A percentile compares a stretch with the other conserved stretches of the same genome.
Evolutionary conservation across 306 rosid species (phyloP).

Genomic region (Prosopis cineraria): DNA sequence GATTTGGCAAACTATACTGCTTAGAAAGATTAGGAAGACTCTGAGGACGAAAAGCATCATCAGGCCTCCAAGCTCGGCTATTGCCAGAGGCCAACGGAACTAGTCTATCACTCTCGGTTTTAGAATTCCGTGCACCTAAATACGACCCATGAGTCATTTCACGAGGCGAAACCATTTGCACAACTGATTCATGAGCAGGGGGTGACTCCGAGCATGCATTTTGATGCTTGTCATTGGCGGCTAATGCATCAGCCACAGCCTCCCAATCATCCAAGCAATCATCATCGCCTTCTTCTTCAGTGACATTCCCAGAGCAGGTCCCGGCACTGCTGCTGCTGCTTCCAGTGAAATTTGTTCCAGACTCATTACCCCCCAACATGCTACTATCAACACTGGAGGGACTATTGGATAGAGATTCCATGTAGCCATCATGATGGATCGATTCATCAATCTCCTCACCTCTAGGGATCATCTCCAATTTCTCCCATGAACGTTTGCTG

Average conservation of each 20-base stretch:
- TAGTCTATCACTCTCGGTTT: conserved; percentile 40
- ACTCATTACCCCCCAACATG: conserved; percentile 61
- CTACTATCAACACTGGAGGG: conserved; percentile 61
- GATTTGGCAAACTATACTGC: conserved; percentile 76
- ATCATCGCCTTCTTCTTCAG: conserved; percentile 68
- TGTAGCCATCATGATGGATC: conserved; percentile 63
- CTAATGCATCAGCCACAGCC: conserved; percentile 95
- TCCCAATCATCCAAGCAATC: conserved; percentile 99
- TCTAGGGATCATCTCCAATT: conserved; percentile 49
- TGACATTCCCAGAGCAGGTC: conserved; percentile 80
- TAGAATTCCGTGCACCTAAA: conserved; percentile 40
- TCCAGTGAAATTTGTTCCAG: conserved; percentile 78
- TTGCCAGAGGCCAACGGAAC: conserved; percentile 51
- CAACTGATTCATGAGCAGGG: conserved; percentile 35
- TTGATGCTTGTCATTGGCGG: conserved; percentile 69
- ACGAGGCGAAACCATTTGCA: conserved; percentile 39
- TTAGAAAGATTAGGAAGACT: conserved; percentile 84
- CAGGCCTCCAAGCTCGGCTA: conserved; percentile 84
- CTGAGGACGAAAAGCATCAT: conserved; percentile 90
- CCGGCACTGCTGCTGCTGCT: conserved; percentile 67
- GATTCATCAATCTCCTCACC: conserved; percentile 53
- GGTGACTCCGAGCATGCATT: conserved; percentile 44
- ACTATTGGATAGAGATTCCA: conserved; percentile 63
- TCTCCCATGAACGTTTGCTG: conserved; percentile 46
- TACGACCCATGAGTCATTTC: conserved; percentile 37